Percentiles rank a stretch among this genome's conserved stretches.
Conservation (phyloP, 805 yeast genomes). For the Zygoascus bituminiphila region DNA sequence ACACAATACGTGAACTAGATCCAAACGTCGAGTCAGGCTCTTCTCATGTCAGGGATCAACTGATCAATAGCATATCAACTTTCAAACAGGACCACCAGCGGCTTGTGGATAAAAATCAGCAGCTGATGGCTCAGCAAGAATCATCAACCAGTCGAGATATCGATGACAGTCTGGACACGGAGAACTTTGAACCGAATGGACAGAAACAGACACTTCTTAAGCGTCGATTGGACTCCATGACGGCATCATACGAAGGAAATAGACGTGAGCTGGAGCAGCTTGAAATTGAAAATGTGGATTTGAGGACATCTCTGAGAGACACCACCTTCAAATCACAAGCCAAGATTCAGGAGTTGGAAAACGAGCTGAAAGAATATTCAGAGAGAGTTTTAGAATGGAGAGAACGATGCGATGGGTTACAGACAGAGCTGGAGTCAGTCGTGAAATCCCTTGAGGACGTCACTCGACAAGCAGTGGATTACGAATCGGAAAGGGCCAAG, state of each 20-base stretch:
- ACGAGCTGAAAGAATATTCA: conserved; percentile 17
- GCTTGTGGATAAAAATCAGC: background rate
- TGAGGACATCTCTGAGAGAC: conserved; percentile 18
- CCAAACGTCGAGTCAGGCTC: conserved; percentile 3
- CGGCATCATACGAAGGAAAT: conserved; percentile 17
- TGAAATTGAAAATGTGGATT: conserved; percentile 22
- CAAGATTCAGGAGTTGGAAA: conserved; percentile 18
- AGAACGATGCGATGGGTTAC: conserved; percentile 24
- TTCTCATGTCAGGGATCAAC: conserved; percentile 5
- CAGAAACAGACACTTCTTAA: conserved; percentile 13
- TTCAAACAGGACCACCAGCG: background rate
- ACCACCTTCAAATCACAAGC: conserved; percentile 19
- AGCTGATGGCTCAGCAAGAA: background rate
- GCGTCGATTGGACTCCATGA: conserved; percentile 15
- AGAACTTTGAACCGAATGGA: background rate
- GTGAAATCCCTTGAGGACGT: conserved; percentile 29
- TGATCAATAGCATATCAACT: background rate
- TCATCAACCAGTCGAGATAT: background rate
- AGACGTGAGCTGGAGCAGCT: conserved; percentile 18
- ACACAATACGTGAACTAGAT: conserved; percentile 7
- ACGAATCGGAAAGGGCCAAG: conserved; percentile 25
- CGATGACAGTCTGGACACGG: background rate
- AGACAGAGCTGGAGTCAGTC: conserved; percentile 26
- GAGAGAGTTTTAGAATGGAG: conserved; percentile 23
- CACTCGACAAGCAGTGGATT: conserved; percentile 30